phyloP scores from a whole-genome alignment of 164 flowering plant genomes.

The Nymphaea thermarum region DNA sequence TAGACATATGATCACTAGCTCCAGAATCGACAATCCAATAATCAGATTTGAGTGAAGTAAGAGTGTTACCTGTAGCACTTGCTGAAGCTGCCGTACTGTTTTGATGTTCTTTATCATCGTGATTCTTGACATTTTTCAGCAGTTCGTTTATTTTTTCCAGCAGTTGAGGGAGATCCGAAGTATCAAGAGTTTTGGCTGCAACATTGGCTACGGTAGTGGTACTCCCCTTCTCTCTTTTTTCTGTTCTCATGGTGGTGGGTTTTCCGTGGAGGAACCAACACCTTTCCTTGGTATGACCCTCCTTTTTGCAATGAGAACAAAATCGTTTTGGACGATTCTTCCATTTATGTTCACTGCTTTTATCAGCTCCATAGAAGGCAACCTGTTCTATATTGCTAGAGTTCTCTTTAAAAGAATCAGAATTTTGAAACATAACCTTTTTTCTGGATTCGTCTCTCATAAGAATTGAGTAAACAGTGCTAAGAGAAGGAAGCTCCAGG shows the following conservation, averaged over 20 bases:
- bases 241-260: too few species aligned
- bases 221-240: too few species aligned
- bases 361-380: background rate
- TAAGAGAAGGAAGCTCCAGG: background rate
- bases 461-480: background rate
- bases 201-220: too few species aligned
- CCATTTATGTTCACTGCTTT: background rate
- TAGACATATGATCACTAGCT: background rate
- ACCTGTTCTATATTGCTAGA: background rate
- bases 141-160: background rate
- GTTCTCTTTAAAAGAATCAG: background rate
- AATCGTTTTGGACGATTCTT: background rate
- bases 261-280: background rate
- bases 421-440: background rate
- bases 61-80: background rate
- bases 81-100: background rate
- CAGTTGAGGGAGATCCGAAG: background rate
- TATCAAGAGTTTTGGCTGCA: background rate
- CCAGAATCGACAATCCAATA: background rate
- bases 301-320: background rate
- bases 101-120: background rate
- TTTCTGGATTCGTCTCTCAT: background rate
- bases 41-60: background rate
- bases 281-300: background rate
- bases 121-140: background rate